Evolutionary conservation across 192 early-diverging fungal species (phyloP).

Genomic region (Jimgerdemannia flammicorona): DNA sequence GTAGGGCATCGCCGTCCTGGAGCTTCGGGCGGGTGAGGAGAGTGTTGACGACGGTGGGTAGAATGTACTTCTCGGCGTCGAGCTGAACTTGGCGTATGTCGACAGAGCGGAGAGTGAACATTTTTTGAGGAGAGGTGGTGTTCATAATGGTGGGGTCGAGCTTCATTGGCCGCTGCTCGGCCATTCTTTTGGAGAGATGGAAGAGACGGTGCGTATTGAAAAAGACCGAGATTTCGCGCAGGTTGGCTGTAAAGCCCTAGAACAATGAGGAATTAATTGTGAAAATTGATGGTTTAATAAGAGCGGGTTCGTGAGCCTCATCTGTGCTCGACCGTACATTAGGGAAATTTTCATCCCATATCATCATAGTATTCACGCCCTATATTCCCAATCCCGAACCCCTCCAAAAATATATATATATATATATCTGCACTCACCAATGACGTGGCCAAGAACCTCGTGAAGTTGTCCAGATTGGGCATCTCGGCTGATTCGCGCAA

Average conservation of each 20-base stretch:
- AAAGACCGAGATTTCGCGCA: slow-evolving; percentile 60
- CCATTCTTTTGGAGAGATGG: slow-evolving; percentile 59
- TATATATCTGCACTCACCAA: slow-evolving; percentile 24
- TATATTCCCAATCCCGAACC: too few relatives aligned
- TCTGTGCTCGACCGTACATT: too few relatives aligned
- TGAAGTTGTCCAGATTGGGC: slow-evolving; percentile 61
- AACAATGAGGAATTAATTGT: slow-evolving; percentile 16
- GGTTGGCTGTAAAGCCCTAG: slow-evolving; percentile 74
- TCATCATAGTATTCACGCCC: too few relatives aligned
- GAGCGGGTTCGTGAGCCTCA: too few relatives aligned
- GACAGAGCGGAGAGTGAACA: slow-evolving; percentile 66
- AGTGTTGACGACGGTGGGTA: slow-evolving; percentile 14
- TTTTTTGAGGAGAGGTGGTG: slow-evolving; percentile 60
- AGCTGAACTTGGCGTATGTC: slow-evolving; percentile 53
- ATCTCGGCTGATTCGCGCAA: slow-evolving; percentile 73
- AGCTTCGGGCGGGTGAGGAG: slow-evolving; percentile 6
- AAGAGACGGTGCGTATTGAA: slow-evolving; percentile 60
- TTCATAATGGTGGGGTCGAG: slow-evolving; percentile 41
- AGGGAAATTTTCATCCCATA: too few relatives aligned
- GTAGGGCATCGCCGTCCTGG: not conserved
- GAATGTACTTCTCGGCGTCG: slow-evolving; percentile 39
- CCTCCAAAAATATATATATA: too few relatives aligned
- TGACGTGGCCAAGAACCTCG: slow-evolving; percentile 61
- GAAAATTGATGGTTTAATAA: not conserved
- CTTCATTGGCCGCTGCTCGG: slow-evolving; percentile 56